These are phyloP conservation scores for Ballota nigra DNA, from an alignment of 257 asterid genomes.

Conservation along the genomic window DNA sequence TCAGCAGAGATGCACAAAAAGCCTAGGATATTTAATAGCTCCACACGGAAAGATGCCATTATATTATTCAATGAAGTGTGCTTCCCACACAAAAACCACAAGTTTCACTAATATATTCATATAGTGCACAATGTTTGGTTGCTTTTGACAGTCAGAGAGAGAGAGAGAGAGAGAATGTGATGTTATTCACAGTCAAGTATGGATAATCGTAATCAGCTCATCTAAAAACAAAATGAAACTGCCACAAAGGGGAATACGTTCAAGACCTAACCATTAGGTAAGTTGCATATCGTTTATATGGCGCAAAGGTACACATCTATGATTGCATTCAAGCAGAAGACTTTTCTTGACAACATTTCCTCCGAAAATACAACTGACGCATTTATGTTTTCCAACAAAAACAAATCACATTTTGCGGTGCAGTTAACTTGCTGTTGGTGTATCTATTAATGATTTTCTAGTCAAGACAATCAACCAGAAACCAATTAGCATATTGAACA, in stretches of 20 bases:
- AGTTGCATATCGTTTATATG: too few relatives aligned
- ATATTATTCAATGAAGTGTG: slow-evolving; percentile 45
- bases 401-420: neutral
- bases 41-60: slow-evolving; percentile 34
- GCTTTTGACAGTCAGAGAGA: neutral
- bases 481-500: neutral
- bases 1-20: neutral
- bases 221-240: neutral
- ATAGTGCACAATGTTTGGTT: slow-evolving; percentile 17
- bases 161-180: too few relatives aligned
- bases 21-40: slow-evolving; percentile 26
- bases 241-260: neutral
- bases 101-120: slow-evolving; percentile 20
- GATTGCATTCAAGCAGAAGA: neutral
- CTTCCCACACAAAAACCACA: slow-evolving; percentile 45
- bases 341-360: neutral
- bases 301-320: too few relatives aligned
- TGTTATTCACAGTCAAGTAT: too few relatives aligned
- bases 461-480: neutral
- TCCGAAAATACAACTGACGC: neutral
- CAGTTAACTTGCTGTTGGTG: neutral
- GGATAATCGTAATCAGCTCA: too few relatives aligned
- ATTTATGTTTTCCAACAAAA: neutral
- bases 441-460: neutral
- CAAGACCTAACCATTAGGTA: neutral